Percentiles rank a stretch among this genome's conserved stretches.
Evolutionary conservation across 129 eudicot genomes (phyloP).

Genomic region (Artemisia annua): DNA sequence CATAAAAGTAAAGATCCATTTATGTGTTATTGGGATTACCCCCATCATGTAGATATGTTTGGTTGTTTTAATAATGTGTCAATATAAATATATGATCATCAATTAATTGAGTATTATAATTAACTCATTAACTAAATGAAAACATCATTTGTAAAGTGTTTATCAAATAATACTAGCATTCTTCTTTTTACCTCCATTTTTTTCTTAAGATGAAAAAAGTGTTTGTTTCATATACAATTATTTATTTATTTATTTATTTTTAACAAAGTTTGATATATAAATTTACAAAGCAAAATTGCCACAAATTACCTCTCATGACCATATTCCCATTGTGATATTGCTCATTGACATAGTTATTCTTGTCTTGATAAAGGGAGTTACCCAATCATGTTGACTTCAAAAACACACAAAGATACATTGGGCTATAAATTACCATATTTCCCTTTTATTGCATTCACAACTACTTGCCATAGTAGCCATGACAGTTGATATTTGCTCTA

Average conservation of each 20-base stretch:
- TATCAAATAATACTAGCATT: too few relatives aligned
- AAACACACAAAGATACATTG: slow-evolving; percentile 30
- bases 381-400: slow-evolving; percentile 34
- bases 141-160: too few relatives aligned
- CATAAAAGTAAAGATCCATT: background rate
- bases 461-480: slow-evolving; percentile 13
- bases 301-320: background rate
- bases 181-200: too few relatives aligned
- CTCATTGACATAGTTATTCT: slow-evolving; percentile 13
- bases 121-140: too few relatives aligned
- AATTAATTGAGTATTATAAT: too few relatives aligned
- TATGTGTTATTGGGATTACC: background rate
- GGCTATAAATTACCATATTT: slow-evolving; percentile 21
- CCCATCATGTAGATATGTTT: background rate
- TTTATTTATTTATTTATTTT: too few relatives aligned
- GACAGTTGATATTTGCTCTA: slow-evolving; percentile 34
- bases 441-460: slow-evolving; percentile 10
- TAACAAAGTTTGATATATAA: too few relatives aligned
- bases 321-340: background rate
- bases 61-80: too few relatives aligned
- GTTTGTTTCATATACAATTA: too few relatives aligned
- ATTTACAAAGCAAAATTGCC: too few relatives aligned
- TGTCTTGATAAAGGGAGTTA: slow-evolving; percentile 26
- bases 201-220: too few relatives aligned
- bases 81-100: too few relatives aligned